Conservation (phyloP, 1,139 yeast genomes). For the Geotrichum candidum region DNA sequence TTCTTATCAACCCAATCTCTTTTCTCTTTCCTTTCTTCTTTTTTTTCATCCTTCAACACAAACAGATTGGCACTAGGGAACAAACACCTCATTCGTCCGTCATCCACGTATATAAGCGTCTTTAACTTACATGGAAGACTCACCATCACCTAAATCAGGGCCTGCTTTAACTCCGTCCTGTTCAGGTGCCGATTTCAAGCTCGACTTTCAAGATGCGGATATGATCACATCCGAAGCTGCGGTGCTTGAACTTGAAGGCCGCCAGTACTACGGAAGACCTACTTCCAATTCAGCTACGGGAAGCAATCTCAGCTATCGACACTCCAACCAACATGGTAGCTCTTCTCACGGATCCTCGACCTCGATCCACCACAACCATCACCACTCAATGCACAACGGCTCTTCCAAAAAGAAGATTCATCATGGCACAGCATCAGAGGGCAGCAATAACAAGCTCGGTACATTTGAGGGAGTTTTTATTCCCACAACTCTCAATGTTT, state of each 20-base stretch:
- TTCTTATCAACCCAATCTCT: background rate
- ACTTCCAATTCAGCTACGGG: background rate
- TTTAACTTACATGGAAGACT: background rate
- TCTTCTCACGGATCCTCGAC: background rate
- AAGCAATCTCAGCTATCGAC: constrained; percentile 3
- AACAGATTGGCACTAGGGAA: too few species aligned
- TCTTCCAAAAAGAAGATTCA: background rate
- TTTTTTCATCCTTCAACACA: background rate
- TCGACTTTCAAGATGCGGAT: constrained; percentile 3
- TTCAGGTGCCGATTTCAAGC: constrained; percentile 8
- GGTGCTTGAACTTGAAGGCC: constrained; percentile 11
- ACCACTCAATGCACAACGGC: background rate
- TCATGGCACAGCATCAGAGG: background rate
- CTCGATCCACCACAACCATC: background rate
- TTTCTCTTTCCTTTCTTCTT: background rate
- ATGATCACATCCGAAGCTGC: constrained; percentile 4
- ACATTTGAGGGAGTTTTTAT: constrained; percentile 52
- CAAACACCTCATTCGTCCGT: background rate
- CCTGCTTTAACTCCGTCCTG: background rate
- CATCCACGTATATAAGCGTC: background rate
- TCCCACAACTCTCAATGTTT: constrained; percentile 70
- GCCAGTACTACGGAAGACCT: constrained; percentile 15
- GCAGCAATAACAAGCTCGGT: constrained; percentile 27
- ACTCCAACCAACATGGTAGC: background rate
- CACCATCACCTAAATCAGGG: background rate